These are phyloP conservation scores for Tuber magnatum DNA, from an alignment of 495 filamentous ascomycete genomes.

Conservation along the genomic window DNA sequence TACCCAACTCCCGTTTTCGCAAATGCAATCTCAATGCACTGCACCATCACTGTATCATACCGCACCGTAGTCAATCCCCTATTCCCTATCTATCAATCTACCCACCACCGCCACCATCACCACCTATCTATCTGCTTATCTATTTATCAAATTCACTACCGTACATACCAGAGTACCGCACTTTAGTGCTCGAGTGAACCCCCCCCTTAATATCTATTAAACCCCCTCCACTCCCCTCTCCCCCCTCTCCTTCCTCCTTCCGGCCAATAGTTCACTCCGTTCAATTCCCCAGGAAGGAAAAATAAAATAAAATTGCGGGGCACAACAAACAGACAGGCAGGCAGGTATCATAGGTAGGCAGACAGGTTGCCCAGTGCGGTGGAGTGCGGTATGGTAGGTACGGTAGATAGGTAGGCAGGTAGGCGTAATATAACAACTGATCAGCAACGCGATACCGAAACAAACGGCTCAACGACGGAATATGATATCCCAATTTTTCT, in stretches of 20 bases:
- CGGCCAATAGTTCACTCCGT: not conserved
- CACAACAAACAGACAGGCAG: conserved; percentile 5
- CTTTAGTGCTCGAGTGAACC: not conserved
- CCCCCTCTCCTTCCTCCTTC: not conserved
- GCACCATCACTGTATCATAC: not conserved
- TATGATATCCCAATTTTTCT: conserved; percentile 9
- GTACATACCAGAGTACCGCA: not conserved
- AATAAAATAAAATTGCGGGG: not conserved
- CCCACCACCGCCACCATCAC: not conserved
- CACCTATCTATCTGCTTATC: not conserved
- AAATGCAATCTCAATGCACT: not conserved
- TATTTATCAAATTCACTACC: not conserved
- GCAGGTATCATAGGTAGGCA: conserved; percentile 23
- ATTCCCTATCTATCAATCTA: conserved; percentile 1
- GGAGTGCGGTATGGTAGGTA: conserved; percentile 3
- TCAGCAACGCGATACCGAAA: not conserved
- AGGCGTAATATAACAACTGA: not conserved
- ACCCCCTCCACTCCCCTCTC: not conserved
- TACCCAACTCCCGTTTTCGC: not conserved
- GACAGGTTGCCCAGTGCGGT: conserved; percentile 1
- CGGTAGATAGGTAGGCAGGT: not conserved
- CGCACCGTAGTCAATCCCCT: not conserved
- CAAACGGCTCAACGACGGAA: not conserved
- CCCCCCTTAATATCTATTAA: conserved; percentile 2
- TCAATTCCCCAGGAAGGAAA: not conserved